These are phyloP conservation scores for Cystobasidium sp. DNA, from an alignment of 1,284 basidiomycete genomes.

Conservation along the genomic window DNA sequence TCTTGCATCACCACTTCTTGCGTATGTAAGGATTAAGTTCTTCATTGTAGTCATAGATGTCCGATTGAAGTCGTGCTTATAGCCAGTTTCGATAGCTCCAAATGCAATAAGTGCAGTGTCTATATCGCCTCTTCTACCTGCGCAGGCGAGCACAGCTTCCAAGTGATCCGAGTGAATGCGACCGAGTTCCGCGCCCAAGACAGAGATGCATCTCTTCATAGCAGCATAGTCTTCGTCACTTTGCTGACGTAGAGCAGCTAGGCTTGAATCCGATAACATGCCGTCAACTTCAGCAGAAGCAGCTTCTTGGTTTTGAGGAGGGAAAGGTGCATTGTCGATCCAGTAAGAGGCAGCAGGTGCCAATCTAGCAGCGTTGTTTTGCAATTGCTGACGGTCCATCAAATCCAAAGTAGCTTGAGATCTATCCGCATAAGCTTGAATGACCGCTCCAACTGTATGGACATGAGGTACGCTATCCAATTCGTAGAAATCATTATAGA, in stretches of 20 bases:
- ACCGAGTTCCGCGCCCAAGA: background rate
- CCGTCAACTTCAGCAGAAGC: background rate
- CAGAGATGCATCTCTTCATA: background rate
- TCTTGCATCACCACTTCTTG: conserved; percentile 14
- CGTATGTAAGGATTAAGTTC: conserved; percentile 27
- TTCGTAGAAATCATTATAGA: conserved; percentile 34
- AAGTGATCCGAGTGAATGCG: background rate
- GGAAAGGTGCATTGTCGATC: conserved; percentile 19
- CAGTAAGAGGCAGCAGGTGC: conserved; percentile 18
- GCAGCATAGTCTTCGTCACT: conserved; percentile 34
- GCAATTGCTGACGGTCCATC: conserved; percentile 9
- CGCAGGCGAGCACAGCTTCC: conserved; percentile 5
- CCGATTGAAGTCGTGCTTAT: no score
- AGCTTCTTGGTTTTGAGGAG: conserved; percentile 11
- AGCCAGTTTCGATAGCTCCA: conserved; percentile 23
- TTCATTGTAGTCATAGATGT: conserved; percentile 2
- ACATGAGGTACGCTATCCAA: conserved; percentile 20
- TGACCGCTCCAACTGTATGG: background rate
- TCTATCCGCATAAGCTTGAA: background rate
- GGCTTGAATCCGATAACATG: conserved; percentile 9
- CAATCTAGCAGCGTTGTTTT: conserved; percentile 25
- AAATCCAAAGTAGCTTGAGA: conserved; percentile 3
- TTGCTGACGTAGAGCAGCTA: conserved; percentile 33
- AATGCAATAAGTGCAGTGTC: conserved; percentile 36
- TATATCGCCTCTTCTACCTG: conserved; percentile 31